Evolutionary conservation across 176 grass and related monocot genomes (phyloP).

Genomic region (Hordeum marinum): DNA sequence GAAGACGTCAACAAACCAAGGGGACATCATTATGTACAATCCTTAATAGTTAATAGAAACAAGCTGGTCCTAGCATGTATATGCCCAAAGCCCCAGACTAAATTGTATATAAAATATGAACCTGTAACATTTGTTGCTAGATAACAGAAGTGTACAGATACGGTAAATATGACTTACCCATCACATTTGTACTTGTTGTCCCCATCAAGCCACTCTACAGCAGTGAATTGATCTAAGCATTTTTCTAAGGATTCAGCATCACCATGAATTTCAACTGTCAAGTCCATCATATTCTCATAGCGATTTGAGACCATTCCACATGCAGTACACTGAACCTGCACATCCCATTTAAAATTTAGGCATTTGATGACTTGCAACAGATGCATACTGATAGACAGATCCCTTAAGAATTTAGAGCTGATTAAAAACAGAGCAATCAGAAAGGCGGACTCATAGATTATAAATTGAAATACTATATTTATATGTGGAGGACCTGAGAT

Average conservation of each 20-base stretch:
- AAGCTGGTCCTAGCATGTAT: neutral
- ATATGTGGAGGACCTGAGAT: conserved; percentile 57
- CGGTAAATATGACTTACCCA: conserved; percentile 59
- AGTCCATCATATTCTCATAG: conserved; percentile 99
- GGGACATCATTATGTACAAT: neutral
- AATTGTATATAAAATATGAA: neutral
- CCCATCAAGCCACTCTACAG: conserved; percentile 94
- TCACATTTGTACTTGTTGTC: conserved; percentile 99
- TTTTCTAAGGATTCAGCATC: conserved; percentile 84
- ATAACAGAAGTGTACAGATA: conserved; percentile 5
- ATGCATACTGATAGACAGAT: neutral
- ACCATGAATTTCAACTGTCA: conserved; percentile 99
- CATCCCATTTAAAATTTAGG: conserved; percentile 23
- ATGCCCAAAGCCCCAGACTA: neutral
- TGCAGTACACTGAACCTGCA: conserved; percentile 76
- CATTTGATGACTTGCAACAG: conserved; percentile 15
- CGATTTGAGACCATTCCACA: conserved; percentile 92
- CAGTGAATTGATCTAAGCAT: conserved; percentile 96
- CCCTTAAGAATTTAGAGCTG: neutral
- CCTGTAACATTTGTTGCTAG: neutral
- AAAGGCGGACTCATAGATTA: neutral
- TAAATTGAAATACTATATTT: neutral
- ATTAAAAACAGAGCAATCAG: neutral
- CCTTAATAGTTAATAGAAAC: neutral
- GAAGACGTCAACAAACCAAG: neutral